Conservation (phyloP, 495 filamentous ascomycete genomes). For the Daldinia decipiens region DNA sequence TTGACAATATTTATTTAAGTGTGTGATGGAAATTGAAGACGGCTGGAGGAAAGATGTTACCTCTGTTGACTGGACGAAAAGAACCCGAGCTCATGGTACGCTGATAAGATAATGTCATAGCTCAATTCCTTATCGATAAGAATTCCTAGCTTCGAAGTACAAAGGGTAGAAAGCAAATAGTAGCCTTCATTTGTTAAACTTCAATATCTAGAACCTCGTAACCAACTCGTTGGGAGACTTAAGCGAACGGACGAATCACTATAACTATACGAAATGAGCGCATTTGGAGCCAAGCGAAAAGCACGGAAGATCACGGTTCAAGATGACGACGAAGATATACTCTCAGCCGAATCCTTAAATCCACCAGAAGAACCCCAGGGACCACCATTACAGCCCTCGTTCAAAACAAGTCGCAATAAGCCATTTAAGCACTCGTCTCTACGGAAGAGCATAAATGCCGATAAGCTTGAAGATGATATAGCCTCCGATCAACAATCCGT, state of each 20-base stretch:
- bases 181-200: neutral
- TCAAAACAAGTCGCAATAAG: constrained; percentile 57
- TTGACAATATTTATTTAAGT: constrained; percentile 50
- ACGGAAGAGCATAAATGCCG: constrained; percentile 60
- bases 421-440: constrained; percentile 61
- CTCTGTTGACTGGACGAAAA: constrained; percentile 37
- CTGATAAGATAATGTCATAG: constrained; percentile 33
- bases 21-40: constrained; percentile 22
- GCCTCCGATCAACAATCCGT: constrained; percentile 9
- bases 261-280: constrained; percentile 65
- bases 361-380: constrained; percentile 49
- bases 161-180: constrained; percentile 4
- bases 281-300: constrained; percentile 75
- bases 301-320: constrained; percentile 77
- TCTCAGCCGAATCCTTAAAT: constrained; percentile 37
- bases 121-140: constrained; percentile 41
- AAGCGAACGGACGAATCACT: neutral
- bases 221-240: neutral
- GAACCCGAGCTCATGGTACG: constrained; percentile 11
- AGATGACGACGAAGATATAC: constrained; percentile 66
- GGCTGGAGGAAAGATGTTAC: constrained; percentile 6
- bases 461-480: constrained; percentile 53
- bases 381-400: constrained; percentile 49
- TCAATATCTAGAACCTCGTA: neutral
- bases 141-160: constrained; percentile 10